A percentile compares a stretch with the other conserved stretches of the same genome.
phyloP scores from a whole-genome alignment of 2,329 filamentous ascomycete genomes.

The Fusarium sp. region DNA sequence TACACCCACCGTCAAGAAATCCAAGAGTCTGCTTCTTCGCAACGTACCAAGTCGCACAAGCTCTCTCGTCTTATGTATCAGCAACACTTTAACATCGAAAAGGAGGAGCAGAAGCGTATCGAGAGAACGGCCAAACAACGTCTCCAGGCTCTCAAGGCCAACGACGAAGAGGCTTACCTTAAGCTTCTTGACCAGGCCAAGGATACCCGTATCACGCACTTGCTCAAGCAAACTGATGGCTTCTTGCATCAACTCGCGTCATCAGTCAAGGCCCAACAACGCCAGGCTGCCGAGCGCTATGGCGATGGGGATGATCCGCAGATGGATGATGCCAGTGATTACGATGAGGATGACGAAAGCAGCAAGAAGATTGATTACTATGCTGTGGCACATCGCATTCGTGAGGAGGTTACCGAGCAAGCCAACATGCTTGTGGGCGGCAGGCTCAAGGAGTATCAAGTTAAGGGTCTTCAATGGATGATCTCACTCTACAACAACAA shows the following conservation, averaged over 20 bases:
- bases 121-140: slow-evolving; percentile 98
- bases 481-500: slow-evolving; percentile 99
- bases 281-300: slow-evolving; percentile 81
- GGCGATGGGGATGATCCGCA: slow-evolving; percentile 66
- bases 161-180: slow-evolving; percentile 99
- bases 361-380: slow-evolving; percentile 96
- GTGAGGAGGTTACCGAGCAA: slow-evolving; percentile 88
- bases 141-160: slow-evolving; percentile 97
- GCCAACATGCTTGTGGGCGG: slow-evolving; percentile 90
- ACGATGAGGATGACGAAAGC: slow-evolving; percentile 74
- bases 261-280: slow-evolving; percentile 94
- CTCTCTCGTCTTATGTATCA: slow-evolving; percentile 87
- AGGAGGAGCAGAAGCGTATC: slow-evolving; percentile 98
- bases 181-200: slow-evolving; percentile 98
- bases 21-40: slow-evolving; percentile 69
- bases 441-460: slow-evolving; percentile 93
- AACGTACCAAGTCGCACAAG: slow-evolving; percentile 82
- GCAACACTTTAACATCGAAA: slow-evolving; percentile 96
- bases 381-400: slow-evolving; percentile 93
- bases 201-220: slow-evolving; percentile 97
- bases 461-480: slow-evolving; percentile 99
- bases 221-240: slow-evolving; percentile 95
- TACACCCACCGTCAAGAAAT: slow-evolving; percentile 84
- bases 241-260: slow-evolving; percentile 96
- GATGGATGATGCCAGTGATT: slow-evolving; percentile 72